Percentiles rank a stretch among this genome's conserved stretches.
phyloP scores from a whole-genome alignment of 148 eudicot species.

The Fagopyrum homotropicum region DNA sequence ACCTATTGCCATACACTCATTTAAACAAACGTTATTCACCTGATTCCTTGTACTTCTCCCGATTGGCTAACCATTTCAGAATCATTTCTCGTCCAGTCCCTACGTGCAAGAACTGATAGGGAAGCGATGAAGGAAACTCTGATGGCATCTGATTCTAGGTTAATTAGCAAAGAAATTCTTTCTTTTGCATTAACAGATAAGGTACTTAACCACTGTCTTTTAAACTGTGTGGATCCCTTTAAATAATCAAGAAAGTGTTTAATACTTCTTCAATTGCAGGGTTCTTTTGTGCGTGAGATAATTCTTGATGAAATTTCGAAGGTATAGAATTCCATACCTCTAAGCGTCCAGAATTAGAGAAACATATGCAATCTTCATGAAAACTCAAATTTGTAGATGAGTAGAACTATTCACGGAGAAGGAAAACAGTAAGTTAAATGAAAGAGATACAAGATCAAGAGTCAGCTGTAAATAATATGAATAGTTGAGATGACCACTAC shows the following conservation, averaged over 20 bases:
- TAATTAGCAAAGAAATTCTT: conserved; percentile 52
- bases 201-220: conserved; percentile 30
- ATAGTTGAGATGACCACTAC: not conserved
- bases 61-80: conserved; percentile 1
- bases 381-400: not conserved
- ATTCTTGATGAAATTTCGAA: conserved; percentile 81
- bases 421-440: not conserved
- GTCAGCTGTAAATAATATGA: not conserved
- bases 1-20: not conserved
- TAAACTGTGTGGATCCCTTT: not conserved
- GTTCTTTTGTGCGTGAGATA: conserved; percentile 73
- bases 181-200: conserved; percentile 68
- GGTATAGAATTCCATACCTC: conserved; percentile 32
- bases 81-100: conserved; percentile 46
- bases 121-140: conserved; percentile 29
- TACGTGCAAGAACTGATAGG: conserved; percentile 74
- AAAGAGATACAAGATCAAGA: not conserved
- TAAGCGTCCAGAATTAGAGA: not conserved
- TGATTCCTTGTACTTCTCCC: not conserved
- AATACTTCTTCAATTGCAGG: conserved; percentile 33
- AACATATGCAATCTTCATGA: not conserved
- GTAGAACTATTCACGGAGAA: not conserved
- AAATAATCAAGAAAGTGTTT: not conserved
- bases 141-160: conserved; percentile 36
- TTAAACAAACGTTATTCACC: not conserved